Evolutionary conservation across 805 yeast species (phyloP), one percentile per base, ranked within the genome.

Genomic region (Ogataea glucozyma): DNA sequence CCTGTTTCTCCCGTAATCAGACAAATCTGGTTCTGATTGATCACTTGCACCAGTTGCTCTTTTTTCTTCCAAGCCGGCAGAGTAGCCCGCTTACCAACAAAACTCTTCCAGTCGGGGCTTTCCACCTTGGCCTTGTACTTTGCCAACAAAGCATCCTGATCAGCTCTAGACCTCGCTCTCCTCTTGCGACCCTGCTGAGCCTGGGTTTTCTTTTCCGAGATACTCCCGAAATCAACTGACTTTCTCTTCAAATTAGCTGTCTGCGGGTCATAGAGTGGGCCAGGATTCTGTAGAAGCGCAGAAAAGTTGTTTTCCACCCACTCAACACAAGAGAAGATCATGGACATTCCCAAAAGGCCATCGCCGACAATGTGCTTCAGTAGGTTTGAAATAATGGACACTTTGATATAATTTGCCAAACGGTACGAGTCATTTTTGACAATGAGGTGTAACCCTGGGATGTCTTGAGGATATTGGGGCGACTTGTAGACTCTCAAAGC

Each of bases 1-100:
- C 98, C 98, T 0, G 98, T 91, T 61, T 93, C 99, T 61, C 98
- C 99, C 2, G 98, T 91, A 26, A 91, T 76, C 24, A 91, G 66
- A 7, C 86, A 80, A 4, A 88, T 85, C 48, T 78, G 78, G 57
- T 85, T 76, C 0, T 69, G 47, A 21, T 72, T 69, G 4, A 91
- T 78, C 4, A 80, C 65, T 0, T 75, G 54, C 2, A 86, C 72
- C 29, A 91, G 70, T 5, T 76, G 71, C 0, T 73, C 64, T 40
- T 70, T 73, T 57, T 82, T 85, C 11, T 68, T 61, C 95, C 96
- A 91, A 0, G 98, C 98, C 0, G 99, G 98, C 23, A 91, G 66
- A 7, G 63, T 61, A 8, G 73, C 51, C 52, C 98, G 75, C 9
- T 66, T 60, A 2, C 53, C 43, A 4, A 78, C 32, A 4, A 72